Evolutionary conservation across 768 basidiomycete genomes (phyloP), one percentile per base, ranked within the genome.

Genomic region (Boletus sp.): DNA sequence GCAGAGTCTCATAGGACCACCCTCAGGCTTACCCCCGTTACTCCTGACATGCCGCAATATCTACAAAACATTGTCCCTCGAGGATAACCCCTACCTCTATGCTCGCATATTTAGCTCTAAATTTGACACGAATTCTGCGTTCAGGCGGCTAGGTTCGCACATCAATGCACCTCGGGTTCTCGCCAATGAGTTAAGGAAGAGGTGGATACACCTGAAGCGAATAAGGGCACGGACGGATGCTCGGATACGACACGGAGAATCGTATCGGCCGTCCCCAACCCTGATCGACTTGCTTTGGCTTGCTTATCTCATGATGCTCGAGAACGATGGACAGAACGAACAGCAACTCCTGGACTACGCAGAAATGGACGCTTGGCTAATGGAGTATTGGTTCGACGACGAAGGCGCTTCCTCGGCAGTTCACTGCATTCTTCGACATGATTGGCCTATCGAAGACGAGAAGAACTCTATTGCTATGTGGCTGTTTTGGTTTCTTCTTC

Each of bases 221-320:
- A 79, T 93, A 54, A 81, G 81, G 33, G 66, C 67, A 6, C 77
- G 77, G 46, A 55, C 63, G 4, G 44, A 59, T 36, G 62, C 66
- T 36, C 60, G 64, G 41, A 52, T 64, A 47, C 58, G 28, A 17
- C 42, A 57, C 14, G 53, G 65, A 1, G 67, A 63, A 40, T 63
- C 71, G 29, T 64, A 62, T 44, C 72, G 75, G 24, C 11, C 29
- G 15, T n/a, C 44, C 3, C 47, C 49, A n/a, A 7, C 49, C n/a
- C 46, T 51, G 37, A 36, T 47, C 41, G 76, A 83, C n/a, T 66
- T 83, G 14, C 79, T 92, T 6, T 87, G 84, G 77, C 80, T 81
- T 30, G 80, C 84, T 29, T 92, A 88, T 66, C 72, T 90, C 37
- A 84, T 93, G 84, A 80, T 92, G 78, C 74, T 93, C 47, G 92